Conservation (phyloP, 1,284 basidiomycete genomes). For the Paramarasmius palmivorus region DNA sequence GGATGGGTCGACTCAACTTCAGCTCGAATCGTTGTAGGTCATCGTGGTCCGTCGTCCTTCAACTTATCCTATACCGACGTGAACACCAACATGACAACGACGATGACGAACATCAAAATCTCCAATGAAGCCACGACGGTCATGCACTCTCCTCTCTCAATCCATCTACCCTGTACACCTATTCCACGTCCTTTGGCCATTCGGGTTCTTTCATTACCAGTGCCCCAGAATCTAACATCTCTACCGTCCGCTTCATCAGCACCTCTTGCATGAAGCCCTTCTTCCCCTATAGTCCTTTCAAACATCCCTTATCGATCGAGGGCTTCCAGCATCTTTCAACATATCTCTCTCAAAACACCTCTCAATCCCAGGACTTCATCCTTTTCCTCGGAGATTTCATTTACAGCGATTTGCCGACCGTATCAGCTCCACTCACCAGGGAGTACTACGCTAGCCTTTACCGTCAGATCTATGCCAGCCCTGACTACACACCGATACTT, state of each 20-base stretch:
- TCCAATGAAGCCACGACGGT: not conserved
- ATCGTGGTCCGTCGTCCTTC: not conserved
- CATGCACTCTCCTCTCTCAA: not conserved
- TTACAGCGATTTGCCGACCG: slow-evolving; percentile 4
- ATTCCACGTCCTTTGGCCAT: slow-evolving; percentile 1
- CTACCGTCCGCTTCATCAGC: slow-evolving; percentile 2
- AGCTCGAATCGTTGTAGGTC: not conserved
- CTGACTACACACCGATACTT: not conserved
- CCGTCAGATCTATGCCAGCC: slow-evolving; percentile 1
- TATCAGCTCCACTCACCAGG: not conserved
- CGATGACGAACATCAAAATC: not conserved
- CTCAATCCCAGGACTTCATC: slow-evolving; percentile 2
- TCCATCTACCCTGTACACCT: not conserved
- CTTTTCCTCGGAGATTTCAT: slow-evolving; percentile 9
- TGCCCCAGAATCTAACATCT: not conserved
- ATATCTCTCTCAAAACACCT: not conserved
- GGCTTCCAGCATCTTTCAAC: not conserved
- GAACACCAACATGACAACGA: not conserved
- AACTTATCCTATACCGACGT: slow-evolving; percentile 1
- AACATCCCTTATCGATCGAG: not conserved
- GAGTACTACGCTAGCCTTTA: slow-evolving; percentile 2
- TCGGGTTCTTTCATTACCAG: not conserved
- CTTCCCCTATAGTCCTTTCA: slow-evolving; percentile 2
- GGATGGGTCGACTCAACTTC: not conserved
- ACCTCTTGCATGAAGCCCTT: slow-evolving; percentile 5